Evolutionary conservation across 2,329 filamentous ascomycete species (phyloP).

Genomic region (Paraconiothyrium sp.): DNA sequence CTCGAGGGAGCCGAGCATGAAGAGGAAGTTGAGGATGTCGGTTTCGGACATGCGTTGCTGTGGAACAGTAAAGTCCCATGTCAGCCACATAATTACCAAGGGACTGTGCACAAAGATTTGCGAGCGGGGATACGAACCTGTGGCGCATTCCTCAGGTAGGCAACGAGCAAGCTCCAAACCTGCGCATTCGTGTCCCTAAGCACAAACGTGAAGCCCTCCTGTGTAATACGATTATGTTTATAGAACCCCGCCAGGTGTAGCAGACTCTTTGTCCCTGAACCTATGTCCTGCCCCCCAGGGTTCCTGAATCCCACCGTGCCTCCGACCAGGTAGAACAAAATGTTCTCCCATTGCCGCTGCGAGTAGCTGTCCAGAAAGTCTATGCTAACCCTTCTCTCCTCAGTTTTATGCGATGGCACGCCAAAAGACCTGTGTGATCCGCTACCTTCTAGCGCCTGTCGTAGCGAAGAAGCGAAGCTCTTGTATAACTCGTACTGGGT

Average conservation of each 20-base stretch:
- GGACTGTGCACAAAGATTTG: not conserved
- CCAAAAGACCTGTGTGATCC: constrained; percentile 90
- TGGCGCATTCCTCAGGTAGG: constrained; percentile 89
- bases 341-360: constrained; percentile 91
- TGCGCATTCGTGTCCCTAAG: constrained; percentile 96
- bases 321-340: constrained; percentile 93
- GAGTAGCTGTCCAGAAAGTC: constrained; percentile 85
- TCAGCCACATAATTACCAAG: not conserved
- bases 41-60: constrained; percentile 81
- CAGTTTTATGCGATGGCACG: constrained; percentile 75
- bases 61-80: not conserved
- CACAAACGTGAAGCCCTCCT: constrained; percentile 92
- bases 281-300: constrained; percentile 59
- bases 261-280: constrained; percentile 79
- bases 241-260: constrained; percentile 78
- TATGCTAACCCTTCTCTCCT: constrained; percentile 71
- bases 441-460: constrained; percentile 86
- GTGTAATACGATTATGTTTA: constrained; percentile 77
- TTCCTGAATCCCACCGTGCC: constrained; percentile 64
- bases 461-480: constrained; percentile 84
- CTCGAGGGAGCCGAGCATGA: constrained; percentile 92
- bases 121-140: constrained; percentile 51
- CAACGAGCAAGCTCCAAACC: constrained; percentile 92
- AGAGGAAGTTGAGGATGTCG: constrained; percentile 94
- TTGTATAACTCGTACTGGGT: constrained; percentile 79